Conservation (phyloP, 2,329 filamentous ascomycete species). For the Calycina herbarum region DNA sequence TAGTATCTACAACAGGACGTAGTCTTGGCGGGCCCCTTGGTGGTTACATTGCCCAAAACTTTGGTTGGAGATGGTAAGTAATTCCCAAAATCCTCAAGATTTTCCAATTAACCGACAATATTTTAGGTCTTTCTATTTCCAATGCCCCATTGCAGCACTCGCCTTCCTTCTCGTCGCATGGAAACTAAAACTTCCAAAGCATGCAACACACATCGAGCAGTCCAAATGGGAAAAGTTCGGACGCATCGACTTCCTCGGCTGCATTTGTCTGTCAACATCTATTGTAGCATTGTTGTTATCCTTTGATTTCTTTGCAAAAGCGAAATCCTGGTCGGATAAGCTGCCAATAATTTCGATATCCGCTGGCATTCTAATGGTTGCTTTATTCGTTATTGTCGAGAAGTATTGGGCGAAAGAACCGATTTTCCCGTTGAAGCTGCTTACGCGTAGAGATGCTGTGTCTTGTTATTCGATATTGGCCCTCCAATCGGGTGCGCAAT, state of each 20-base stretch:
- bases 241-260: constrained; percentile 60
- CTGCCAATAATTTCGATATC: constrained; percentile 37
- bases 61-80: constrained; percentile 56
- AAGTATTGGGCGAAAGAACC: constrained; percentile 51
- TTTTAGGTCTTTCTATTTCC: constrained; percentile 52
- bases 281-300: constrained; percentile 47
- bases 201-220: constrained; percentile 8
- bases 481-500: constrained; percentile 56
- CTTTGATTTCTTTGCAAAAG: constrained; percentile 49
- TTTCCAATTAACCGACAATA: neutral
- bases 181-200: constrained; percentile 23
- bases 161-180: constrained; percentile 49
- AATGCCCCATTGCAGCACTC: constrained; percentile 52
- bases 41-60: constrained; percentile 51
- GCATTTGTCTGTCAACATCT: constrained; percentile 45
- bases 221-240: constrained; percentile 39
- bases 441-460: constrained; percentile 52
- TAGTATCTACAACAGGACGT: constrained; percentile 51
- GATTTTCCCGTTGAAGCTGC: constrained; percentile 56
- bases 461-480: constrained; percentile 53
- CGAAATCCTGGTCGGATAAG: constrained; percentile 38
- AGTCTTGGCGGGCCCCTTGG: constrained; percentile 54
- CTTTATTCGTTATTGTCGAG: constrained; percentile 34
- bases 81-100: neutral
- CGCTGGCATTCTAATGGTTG: constrained; percentile 28